phyloP scores from a whole-genome alignment of 495 filamentous ascomycete genomes.

The Penicillium verhagenii region DNA sequence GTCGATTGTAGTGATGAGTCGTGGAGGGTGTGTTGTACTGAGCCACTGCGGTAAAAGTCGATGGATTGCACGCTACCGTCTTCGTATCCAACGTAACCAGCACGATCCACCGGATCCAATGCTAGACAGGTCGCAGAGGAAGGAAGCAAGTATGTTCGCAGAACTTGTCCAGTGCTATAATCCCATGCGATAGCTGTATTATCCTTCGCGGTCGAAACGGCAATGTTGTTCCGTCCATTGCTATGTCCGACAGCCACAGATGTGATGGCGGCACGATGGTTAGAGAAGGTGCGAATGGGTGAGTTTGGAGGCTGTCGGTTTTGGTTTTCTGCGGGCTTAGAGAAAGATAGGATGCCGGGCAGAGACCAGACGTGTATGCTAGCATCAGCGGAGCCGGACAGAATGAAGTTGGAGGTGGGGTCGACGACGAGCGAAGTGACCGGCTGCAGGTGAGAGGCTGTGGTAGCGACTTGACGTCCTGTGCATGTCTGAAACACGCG shows the following conservation, averaged over 20 bases:
- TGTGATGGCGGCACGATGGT: constrained; percentile 78
- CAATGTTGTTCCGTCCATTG: constrained; percentile 66
- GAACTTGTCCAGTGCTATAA: constrained; percentile 67
- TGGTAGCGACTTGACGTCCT: constrained; percentile 84
- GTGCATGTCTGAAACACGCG: constrained; percentile 63
- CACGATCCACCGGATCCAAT: constrained; percentile 81
- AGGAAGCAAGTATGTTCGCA: constrained; percentile 79
- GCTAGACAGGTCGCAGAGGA: constrained; percentile 67
- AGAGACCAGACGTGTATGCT: constrained; percentile 90
- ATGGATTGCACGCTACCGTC: constrained; percentile 81
- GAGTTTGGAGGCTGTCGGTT: constrained; percentile 46
- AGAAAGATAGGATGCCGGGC: constrained; percentile 66
- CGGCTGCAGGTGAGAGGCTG: constrained; percentile 80
- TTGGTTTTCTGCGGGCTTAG: constrained; percentile 36
- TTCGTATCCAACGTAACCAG: constrained; percentile 77
- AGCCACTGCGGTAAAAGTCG: constrained; percentile 65
- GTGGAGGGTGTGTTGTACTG: constrained; percentile 50
- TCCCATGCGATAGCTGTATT: constrained; percentile 87
- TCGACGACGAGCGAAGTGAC: constrained; percentile 74
- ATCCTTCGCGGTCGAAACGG: constrained; percentile 75
- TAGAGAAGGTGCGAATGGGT: constrained; percentile 66
- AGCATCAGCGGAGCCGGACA: constrained; percentile 86
- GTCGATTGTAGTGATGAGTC: constrained; percentile 53
- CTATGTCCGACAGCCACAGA: constrained; percentile 67
- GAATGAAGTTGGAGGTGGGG: constrained; percentile 70